Percentiles rank a stretch among this genome's conserved stretches.
phyloP scores from a whole-genome alignment of 495 filamentous ascomycete species.

The Penicillium cinerascens region DNA sequence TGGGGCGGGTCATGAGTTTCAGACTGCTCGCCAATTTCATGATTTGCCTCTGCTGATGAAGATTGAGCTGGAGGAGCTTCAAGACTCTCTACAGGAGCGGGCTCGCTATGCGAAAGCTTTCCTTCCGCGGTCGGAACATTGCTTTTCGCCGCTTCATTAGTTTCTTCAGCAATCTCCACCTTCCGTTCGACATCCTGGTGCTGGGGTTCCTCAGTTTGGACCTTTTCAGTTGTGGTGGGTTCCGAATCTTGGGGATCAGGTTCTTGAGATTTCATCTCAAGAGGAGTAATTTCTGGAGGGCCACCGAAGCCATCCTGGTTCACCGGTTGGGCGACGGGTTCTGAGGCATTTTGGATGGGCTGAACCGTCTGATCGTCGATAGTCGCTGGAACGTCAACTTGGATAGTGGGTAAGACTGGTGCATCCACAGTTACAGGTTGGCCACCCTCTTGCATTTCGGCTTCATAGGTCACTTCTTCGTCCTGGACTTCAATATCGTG shows the following conservation, averaged over 20 bases:
- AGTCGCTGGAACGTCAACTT: slow-evolving; percentile 16
- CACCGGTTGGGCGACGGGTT: background rate
- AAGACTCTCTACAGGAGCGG: slow-evolving; percentile 4
- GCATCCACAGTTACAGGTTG: slow-evolving; percentile 34
- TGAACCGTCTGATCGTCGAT: slow-evolving; percentile 12
- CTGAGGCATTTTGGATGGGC: slow-evolving; percentile 9
- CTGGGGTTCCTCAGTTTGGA: background rate
- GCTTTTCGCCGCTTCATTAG: slow-evolving; percentile 22
- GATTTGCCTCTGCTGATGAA: background rate
- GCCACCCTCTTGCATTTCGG: slow-evolving; percentile 46
- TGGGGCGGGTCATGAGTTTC: slow-evolving; percentile 11
- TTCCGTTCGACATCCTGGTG: background rate
- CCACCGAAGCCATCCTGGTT: background rate
- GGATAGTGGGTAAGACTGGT: slow-evolving; percentile 25
- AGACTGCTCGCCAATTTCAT: slow-evolving; percentile 1
- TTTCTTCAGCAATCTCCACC: slow-evolving; percentile 17
- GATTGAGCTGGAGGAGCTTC: slow-evolving; percentile 5
- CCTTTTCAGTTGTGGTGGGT: background rate
- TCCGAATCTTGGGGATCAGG: background rate
- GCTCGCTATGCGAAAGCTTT: slow-evolving; percentile 1
- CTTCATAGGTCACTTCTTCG: slow-evolving; percentile 34
- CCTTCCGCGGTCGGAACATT: slow-evolving; percentile 6
- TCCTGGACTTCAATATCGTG: slow-evolving; percentile 37
- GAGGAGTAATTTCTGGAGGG: background rate
- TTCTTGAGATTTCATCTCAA: background rate